Evolutionary conservation across 2,329 filamentous ascomycete species (phyloP).

Genomic region (Talaromyces sp.): DNA sequence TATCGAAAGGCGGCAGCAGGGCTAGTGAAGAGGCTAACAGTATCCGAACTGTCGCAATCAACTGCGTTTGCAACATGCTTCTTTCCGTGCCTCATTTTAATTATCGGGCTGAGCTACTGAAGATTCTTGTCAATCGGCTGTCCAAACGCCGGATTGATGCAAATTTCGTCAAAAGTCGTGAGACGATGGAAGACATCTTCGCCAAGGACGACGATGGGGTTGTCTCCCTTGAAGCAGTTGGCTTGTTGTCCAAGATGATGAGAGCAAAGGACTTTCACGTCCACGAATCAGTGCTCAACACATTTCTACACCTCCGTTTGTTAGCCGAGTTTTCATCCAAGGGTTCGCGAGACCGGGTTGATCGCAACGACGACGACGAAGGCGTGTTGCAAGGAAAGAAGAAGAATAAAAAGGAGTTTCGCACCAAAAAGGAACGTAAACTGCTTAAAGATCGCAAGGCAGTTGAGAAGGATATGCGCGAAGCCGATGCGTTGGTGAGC

Average conservation of each 20-base stretch:
- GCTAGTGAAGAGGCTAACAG: slow-evolving; percentile 28
- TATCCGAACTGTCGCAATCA: slow-evolving; percentile 72
- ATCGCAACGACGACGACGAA: slow-evolving; percentile 53
- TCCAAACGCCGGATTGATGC: slow-evolving; percentile 68
- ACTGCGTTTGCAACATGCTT: slow-evolving; percentile 78
- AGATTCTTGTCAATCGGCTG: slow-evolving; percentile 80
- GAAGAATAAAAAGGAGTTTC: slow-evolving; percentile 76
- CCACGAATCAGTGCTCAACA: slow-evolving; percentile 81
- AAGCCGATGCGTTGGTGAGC: slow-evolving; percentile 84
- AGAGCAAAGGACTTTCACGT: slow-evolving; percentile 78
- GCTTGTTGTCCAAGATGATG: slow-evolving; percentile 90
- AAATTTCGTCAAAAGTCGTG: slow-evolving; percentile 72
- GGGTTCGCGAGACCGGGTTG: slow-evolving; percentile 73
- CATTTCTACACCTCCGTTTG: slow-evolving; percentile 84
- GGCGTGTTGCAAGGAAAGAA: slow-evolving; percentile 33
- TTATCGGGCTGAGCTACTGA: slow-evolving; percentile 81
- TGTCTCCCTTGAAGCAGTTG: slow-evolving; percentile 80
- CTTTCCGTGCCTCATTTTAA: slow-evolving; percentile 93
- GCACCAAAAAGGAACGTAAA: slow-evolving; percentile 86
- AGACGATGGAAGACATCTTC: slow-evolving; percentile 78
- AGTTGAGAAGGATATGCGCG: slow-evolving; percentile 87
- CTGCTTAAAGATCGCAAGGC: slow-evolving; percentile 77
- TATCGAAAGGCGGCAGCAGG: slow-evolving; percentile 57
- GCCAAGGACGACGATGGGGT: slow-evolving; percentile 84
- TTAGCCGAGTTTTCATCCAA: slow-evolving; percentile 84